These are phyloP conservation scores for Plasmodium sp. DNA, from an alignment of 169 alveolate species.

Conservation along the genomic window DNA sequence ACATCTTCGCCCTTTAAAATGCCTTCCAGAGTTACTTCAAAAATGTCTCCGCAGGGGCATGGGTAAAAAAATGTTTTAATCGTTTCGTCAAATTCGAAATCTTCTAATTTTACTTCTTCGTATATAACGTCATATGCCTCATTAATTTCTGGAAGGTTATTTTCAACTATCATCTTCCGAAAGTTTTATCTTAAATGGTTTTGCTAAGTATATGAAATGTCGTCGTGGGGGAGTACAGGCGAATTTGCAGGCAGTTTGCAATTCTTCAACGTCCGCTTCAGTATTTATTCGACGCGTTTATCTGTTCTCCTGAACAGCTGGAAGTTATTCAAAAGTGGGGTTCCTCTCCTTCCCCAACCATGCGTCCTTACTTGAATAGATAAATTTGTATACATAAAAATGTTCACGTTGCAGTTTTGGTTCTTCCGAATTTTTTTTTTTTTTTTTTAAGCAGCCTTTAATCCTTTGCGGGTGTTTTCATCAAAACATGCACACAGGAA, in stretches of 20 bases:
- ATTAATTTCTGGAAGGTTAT: constrained; percentile 4
- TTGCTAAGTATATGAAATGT: background rate
- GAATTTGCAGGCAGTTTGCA: background rate
- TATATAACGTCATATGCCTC: constrained; percentile 77
- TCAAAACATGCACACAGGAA: background rate
- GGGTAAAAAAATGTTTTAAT: constrained; percentile 85
- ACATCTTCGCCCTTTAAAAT: constrained; percentile 78
- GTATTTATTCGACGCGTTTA: background rate
- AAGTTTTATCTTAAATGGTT: background rate
- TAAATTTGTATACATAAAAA: background rate
- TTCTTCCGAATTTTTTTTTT: background rate
- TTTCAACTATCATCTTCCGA: constrained; percentile 71
- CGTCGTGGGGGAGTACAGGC: background rate
- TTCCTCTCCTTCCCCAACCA: background rate
- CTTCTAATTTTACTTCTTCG: constrained; percentile 91
- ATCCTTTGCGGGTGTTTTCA: background rate
- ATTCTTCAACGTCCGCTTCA: background rate
- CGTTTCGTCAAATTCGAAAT: constrained; percentile 87
- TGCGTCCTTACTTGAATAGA: background rate
- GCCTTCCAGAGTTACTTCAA: constrained; percentile 82
- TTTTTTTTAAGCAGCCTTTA: background rate
- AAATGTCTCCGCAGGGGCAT: constrained; percentile 93
- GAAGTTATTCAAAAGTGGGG: background rate
- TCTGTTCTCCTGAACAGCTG: background rate
- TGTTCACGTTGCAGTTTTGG: background rate